Conservation (phyloP, 2,329 filamentous ascomycete species). For the Alternaria brassicicola region DNA sequence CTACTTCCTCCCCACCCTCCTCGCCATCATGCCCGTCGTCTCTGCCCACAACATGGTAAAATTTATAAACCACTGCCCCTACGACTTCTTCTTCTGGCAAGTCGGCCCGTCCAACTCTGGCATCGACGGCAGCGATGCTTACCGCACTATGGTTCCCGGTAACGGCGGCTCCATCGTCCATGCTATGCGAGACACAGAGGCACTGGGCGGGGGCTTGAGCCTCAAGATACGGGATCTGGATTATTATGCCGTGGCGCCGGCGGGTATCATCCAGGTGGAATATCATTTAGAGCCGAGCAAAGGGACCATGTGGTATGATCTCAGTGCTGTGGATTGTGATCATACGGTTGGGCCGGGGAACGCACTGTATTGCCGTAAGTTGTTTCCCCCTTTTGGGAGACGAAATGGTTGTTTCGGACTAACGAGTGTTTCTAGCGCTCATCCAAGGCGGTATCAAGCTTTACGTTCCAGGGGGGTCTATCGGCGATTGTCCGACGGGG, state of each 20-base stretch:
- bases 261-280: slow-evolving; percentile 33
- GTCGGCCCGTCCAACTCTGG: slow-evolving; percentile 13
- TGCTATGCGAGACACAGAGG: slow-evolving; percentile 17
- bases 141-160: slow-evolving; percentile 15
- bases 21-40: not conserved
- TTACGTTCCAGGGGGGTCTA: slow-evolving; percentile 4
- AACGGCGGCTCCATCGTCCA: slow-evolving; percentile 10
- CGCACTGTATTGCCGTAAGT: slow-evolving; percentile 24
- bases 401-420: not conserved
- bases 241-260: slow-evolving; percentile 18
- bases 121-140: slow-evolving; percentile 11
- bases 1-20: not conserved
- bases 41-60: slow-evolving; percentile 18
- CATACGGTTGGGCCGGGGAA: slow-evolving; percentile 2
- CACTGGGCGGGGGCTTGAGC: slow-evolving; percentile 15
- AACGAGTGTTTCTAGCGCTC: slow-evolving; percentile 9
- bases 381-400: no score
- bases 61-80: slow-evolving; percentile 33
- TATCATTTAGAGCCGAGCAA: slow-evolving; percentile 21
- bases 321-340: slow-evolving; percentile 30
- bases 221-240: slow-evolving; percentile 35
- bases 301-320: slow-evolving; percentile 29
- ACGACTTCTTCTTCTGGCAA: slow-evolving; percentile 29
- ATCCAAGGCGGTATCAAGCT: slow-evolving; percentile 27
- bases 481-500: slow-evolving; percentile 10